Conservation (phyloP, 768 basidiomycete genomes). For the Podaxis sp. region DNA sequence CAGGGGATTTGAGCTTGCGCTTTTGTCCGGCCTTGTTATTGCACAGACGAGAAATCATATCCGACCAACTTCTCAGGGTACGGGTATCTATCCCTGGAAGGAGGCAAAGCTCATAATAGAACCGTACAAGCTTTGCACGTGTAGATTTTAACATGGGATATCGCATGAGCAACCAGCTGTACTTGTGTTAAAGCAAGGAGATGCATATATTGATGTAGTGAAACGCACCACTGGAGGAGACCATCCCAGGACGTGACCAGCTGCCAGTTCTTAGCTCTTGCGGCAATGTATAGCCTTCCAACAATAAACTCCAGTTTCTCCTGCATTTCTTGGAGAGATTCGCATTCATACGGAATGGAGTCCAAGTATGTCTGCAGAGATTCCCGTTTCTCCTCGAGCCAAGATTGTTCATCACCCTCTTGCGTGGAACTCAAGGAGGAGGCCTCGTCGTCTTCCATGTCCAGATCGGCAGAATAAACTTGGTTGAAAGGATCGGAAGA, state of each 20-base stretch:
- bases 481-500: neutral
- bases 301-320: constrained; percentile 67
- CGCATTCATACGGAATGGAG: constrained; percentile 72
- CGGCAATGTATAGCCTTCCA: constrained; percentile 65
- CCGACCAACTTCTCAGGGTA: constrained; percentile 71
- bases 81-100: constrained; percentile 76
- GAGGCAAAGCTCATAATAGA: constrained; percentile 80
- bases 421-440: constrained; percentile 41
- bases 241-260: constrained; percentile 78
- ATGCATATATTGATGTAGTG: neutral
- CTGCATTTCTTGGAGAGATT: constrained; percentile 72
- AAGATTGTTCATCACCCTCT: constrained; percentile 37
- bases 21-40: constrained; percentile 62
- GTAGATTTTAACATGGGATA: constrained; percentile 72
- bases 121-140: constrained; percentile 67
- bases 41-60: constrained; percentile 73
- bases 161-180: constrained; percentile 78
- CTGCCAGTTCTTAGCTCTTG: constrained; percentile 75
- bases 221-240: constrained; percentile 68
- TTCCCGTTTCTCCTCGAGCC: constrained; percentile 57
- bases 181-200: neutral
- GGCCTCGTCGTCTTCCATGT: constrained; percentile 63
- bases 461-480: constrained; percentile 9
- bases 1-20: constrained; percentile 64
- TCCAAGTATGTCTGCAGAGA: constrained; percentile 66